Evolutionary conservation across 352 stramenopile genomes (phyloP).

Genomic region (Phytophthora cactorum): DNA sequence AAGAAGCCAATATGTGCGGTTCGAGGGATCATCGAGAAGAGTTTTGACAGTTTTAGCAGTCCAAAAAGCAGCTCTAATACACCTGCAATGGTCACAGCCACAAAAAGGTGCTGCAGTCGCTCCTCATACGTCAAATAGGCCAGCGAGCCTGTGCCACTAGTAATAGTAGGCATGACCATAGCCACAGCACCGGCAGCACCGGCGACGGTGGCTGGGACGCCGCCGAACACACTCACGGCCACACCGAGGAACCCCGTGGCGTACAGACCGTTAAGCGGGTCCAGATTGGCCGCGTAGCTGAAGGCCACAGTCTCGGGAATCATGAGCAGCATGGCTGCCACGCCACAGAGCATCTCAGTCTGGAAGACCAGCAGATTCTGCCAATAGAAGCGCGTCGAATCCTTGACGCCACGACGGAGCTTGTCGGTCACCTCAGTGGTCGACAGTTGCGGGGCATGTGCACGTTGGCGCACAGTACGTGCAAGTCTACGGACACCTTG

Average conservation of each 20-base stretch:
- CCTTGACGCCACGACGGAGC: constrained; percentile 31
- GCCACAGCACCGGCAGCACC: constrained; percentile 90
- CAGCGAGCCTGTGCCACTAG: constrained; percentile 52
- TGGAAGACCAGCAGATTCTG: constrained; percentile 61
- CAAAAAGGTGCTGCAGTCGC: constrained; percentile 87
- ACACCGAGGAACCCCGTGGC: constrained; percentile 93
- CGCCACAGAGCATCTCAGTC: constrained; percentile 84
- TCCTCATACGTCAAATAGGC: constrained; percentile 67
- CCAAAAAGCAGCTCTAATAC: constrained; percentile 89
- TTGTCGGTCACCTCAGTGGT: constrained; percentile 21
- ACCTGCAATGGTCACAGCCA: constrained; percentile 87
- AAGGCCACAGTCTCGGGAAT: constrained; percentile 95
- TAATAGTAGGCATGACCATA: constrained; percentile 92
- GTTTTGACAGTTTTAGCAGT: constrained; percentile 81
- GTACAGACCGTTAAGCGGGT: constrained; percentile 90
- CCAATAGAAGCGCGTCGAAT: constrained; percentile 57
- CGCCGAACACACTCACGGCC: constrained; percentile 86
- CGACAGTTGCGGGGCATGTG: constrained; percentile 11
- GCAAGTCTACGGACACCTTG: constrained; percentile 29
- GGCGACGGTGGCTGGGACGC: constrained; percentile 88
- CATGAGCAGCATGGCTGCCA: constrained; percentile 93
- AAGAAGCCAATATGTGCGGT: constrained; percentile 97
- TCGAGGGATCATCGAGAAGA: constrained; percentile 94
- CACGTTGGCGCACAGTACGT: constrained; percentile 19
- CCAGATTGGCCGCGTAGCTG: constrained; percentile 91